Evolutionary conservation across 2,329 filamentous ascomycete genomes (phyloP).

Genomic region (Neofusicoccum parvum): DNA sequence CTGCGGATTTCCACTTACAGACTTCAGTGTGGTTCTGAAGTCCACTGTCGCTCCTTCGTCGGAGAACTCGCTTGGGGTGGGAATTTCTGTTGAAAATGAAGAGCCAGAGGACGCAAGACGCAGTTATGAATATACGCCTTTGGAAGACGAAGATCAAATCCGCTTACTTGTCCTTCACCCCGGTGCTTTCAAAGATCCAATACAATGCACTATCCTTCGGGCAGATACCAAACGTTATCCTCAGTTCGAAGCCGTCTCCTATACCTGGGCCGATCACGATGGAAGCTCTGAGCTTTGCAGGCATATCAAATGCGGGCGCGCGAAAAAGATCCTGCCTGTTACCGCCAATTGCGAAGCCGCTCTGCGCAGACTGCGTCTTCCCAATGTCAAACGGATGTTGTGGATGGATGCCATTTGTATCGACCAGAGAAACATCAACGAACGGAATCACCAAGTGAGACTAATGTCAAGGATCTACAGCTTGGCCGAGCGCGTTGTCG

Average conservation of each 20-base stretch:
- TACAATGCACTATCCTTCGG: no score
- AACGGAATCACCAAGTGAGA: not conserved
- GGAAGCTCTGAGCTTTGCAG: not conserved
- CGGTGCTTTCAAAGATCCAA: no score
- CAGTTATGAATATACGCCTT: no score
- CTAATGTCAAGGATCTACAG: not conserved
- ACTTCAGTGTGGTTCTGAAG: no score
- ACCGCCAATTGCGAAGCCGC: not conserved
- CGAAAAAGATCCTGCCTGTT: not conserved
- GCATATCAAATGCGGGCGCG: not conserved
- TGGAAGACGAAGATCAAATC: no score
- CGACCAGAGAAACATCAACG: not conserved
- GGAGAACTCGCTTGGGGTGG: no score
- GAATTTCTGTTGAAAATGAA: no score
- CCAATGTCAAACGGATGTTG: not conserved
- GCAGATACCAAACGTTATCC: no score
- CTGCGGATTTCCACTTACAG: no score
- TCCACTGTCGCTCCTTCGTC: no score
- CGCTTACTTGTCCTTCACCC: no score
- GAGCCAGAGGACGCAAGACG: no score
- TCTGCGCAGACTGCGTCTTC: not conserved
- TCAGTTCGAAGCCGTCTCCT: not conserved
- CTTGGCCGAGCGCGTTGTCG: not conserved
- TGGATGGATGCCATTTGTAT: conserved; percentile 6
- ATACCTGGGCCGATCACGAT: not conserved